phyloP scores from a whole-genome alignment of 2,329 filamentous ascomycete genomes.

The Celoporthe dispersa region DNA sequence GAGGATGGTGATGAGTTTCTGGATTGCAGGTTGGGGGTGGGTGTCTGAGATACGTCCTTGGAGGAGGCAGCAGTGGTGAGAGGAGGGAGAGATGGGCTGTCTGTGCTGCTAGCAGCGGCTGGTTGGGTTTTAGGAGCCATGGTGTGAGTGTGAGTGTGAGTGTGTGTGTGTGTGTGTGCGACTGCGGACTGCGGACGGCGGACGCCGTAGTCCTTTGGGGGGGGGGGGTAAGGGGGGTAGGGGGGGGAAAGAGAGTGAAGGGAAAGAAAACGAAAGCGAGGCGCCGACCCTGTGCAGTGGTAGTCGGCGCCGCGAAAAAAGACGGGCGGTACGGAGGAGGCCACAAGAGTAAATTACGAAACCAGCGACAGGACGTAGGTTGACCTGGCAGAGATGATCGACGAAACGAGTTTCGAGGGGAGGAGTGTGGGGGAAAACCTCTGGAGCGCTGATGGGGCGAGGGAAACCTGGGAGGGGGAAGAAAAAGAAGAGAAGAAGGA shows the following conservation, averaged over 20 bases:
- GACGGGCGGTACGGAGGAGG: slow-evolving; percentile 12
- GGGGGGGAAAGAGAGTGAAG: background rate
- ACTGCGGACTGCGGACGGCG: background rate
- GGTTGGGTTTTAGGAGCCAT: slow-evolving; percentile 46
- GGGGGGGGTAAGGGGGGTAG: background rate
- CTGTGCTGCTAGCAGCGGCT: slow-evolving; percentile 35
- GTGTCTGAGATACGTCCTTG: slow-evolving; percentile 35
- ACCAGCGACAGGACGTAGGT: slow-evolving; percentile 4
- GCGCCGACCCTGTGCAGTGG: slow-evolving; percentile 28
- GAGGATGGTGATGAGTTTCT: slow-evolving; percentile 33
- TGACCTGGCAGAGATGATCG: background rate
- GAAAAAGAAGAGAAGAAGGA: background rate
- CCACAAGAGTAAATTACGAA: slow-evolving; percentile 11
- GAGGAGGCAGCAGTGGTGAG: slow-evolving; percentile 35
- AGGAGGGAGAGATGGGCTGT: slow-evolving; percentile 34
- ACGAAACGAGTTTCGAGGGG: background rate
- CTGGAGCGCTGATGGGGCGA: background rate
- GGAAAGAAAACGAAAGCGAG: slow-evolving; percentile 16
- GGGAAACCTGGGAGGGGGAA: too few relatives aligned
- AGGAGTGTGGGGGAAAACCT: background rate
- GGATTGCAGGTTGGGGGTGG: slow-evolving; percentile 35
- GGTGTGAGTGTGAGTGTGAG: slow-evolving; percentile 29
- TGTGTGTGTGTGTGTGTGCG: slow-evolving; percentile 26
- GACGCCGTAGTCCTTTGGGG: slow-evolving; percentile 18
- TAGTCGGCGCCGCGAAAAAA: slow-evolving; percentile 28